These are phyloP conservation scores for Candida silvicultrix DNA, from an alignment of 805 yeast species.

Conservation along the genomic window DNA sequence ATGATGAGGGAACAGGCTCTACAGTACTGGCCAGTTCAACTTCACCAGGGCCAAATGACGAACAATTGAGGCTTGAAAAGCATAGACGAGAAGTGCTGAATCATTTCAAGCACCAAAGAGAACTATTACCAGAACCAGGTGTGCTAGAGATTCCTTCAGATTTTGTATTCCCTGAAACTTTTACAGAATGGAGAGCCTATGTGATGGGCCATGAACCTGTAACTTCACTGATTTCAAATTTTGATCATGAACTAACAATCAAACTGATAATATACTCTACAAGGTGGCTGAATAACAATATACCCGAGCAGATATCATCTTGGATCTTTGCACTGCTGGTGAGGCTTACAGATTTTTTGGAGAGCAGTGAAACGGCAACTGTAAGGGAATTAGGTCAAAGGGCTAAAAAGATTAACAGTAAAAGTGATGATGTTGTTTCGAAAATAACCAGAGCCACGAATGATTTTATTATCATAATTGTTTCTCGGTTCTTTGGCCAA, in stretches of 20 bases:
- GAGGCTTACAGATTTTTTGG: constrained; percentile 11
- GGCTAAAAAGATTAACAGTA: constrained; percentile 8
- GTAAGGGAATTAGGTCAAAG: constrained; percentile 15
- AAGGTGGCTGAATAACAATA: constrained; percentile 15
- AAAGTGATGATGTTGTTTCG: constrained; percentile 2
- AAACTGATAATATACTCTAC: constrained; percentile 16
- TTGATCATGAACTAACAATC: constrained; percentile 15
- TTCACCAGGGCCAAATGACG: not conserved
- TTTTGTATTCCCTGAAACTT: constrained; percentile 17
- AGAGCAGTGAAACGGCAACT: constrained; percentile 11
- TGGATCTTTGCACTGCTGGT: constrained; percentile 17
- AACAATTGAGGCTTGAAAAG: constrained; percentile 1
- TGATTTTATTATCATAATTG: constrained; percentile 7
- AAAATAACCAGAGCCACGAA: constrained; percentile 8
- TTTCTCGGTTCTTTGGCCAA: constrained; percentile 12
- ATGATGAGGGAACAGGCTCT: constrained; percentile 5
- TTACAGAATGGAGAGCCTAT: constrained; percentile 20
- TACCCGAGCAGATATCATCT: constrained; percentile 6
- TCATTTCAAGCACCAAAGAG: constrained; percentile 6
- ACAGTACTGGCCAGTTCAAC: constrained; percentile 4
- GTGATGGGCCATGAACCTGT: constrained; percentile 12
- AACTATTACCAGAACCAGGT: constrained; percentile 7
- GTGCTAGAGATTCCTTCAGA: constrained; percentile 9
- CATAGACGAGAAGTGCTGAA: not conserved
- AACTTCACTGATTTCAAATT: constrained; percentile 8